Percentiles rank a stretch among this genome's conserved stretches.
Conservation (phyloP, 2,329 filamentous ascomycete species). For the Eutypella sp. region DNA sequence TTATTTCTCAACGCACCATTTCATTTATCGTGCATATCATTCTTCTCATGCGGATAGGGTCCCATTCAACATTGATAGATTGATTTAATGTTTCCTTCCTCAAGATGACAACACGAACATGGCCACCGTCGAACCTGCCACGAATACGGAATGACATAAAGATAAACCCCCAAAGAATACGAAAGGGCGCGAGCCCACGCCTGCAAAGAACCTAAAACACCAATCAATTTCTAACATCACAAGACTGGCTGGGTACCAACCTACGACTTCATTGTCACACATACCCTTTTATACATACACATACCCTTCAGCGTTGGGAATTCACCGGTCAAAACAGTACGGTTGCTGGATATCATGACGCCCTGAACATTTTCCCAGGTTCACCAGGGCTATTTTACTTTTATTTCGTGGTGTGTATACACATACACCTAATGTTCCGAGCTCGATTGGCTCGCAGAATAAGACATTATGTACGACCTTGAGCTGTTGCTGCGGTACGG, state of each 20-base stretch:
- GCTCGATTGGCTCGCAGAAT: not conserved
- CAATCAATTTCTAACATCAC: conserved; percentile 9
- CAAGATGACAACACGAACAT: not conserved
- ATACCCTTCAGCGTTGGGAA: not conserved
- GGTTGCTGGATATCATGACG: conserved; percentile 9
- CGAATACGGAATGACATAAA: conserved; percentile 7
- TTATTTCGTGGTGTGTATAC: conserved; percentile 12
- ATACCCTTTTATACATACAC: no score
- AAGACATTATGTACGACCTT: not conserved
- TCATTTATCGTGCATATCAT: not conserved
- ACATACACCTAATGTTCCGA: conserved; percentile 1
- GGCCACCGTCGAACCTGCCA: not conserved
- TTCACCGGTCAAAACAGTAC: conserved; percentile 13
- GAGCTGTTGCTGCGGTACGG: conserved; percentile 11
- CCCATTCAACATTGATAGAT: not conserved
- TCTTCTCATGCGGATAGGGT: not conserved
- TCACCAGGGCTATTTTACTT: conserved; percentile 3
- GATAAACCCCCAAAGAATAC: conserved; percentile 16
- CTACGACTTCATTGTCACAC: conserved; percentile 15
- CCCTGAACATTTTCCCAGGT: conserved; percentile 4
- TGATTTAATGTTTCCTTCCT: not conserved
- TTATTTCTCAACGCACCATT: not conserved
- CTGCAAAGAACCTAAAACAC: conserved; percentile 7
- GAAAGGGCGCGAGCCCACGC: conserved; percentile 23
- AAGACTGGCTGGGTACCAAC: conserved; percentile 17